Evolutionary conservation across 768 basidiomycete species (phyloP), one percentile per base, ranked within the genome.

Genomic region (Boletus rubroflammeus): DNA sequence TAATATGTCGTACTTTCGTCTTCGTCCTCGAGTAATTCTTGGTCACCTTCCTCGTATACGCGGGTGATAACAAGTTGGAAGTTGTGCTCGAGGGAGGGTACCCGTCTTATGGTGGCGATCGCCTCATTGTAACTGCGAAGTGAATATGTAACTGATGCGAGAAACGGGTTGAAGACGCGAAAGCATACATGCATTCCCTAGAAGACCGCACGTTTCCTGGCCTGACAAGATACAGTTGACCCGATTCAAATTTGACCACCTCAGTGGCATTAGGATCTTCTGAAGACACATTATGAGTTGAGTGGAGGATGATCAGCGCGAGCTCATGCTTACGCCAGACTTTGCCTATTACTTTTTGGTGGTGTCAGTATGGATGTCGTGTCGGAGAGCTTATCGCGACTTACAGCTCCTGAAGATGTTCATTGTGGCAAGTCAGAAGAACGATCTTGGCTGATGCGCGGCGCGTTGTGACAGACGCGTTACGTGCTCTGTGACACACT

Each of bases 21-120:
- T 69, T 96, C 93, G 61, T 98, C 96, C 64, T 97, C 94, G 17
- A 98, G 73, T 39, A 98, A 71, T 64, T 96, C 90, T 71, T 96
- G 93, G 67, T 98, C 95, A 3, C 93, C 97, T 58, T 98, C 96
- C 62, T 98, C 93, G 65, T 91, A 98, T 1, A 97, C 94, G 56
- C 95, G 80, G n/a, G 94, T 97, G 50, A 98, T 85, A 10, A 97
- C 95, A 10, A 99, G 81, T 69, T 98, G 90, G 67, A 87, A 91
- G 72, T 83, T 85, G 78, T 84, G 90, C 60, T 81, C 90, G 41
- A 88, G 65, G 1, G 83, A 77, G 31, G 88, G 84, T 44, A 89
- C 83, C 54, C 94, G 84, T 52, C 97, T 84, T 67, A 99, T 88
- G 23, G 95, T 93, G 10, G 89, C 88, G 77, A 97, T 94, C 6